A percentile compares a stretch with the other conserved stretches of the same genome.
Evolutionary conservation across 169 alveolate genomes (phyloP).

Genomic region (Cryptosporidium viatorum): DNA sequence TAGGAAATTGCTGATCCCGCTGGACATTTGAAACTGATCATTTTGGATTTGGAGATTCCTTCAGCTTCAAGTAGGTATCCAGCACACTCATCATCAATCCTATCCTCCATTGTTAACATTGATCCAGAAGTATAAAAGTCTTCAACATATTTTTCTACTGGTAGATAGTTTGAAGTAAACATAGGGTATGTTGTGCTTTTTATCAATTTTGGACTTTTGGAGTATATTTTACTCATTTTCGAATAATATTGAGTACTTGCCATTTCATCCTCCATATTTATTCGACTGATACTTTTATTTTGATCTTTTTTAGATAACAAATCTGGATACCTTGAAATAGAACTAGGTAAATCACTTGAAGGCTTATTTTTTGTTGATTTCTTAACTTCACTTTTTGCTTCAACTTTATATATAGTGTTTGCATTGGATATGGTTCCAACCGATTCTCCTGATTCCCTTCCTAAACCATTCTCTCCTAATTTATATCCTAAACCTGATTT

Average conservation of each 20-base stretch:
- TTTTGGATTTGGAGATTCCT: background rate
- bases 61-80: constrained; percentile 51
- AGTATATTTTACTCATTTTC: constrained; percentile 25
- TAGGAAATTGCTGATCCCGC: constrained; percentile 45
- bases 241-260: constrained; percentile 46
- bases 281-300: background rate
- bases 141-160: constrained; percentile 4
- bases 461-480: background rate
- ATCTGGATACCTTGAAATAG: constrained; percentile 26
- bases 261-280: constrained; percentile 33
- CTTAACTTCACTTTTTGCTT: background rate
- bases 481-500: background rate
- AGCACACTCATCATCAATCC: constrained; percentile 46
- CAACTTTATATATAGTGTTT: no score
- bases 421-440: background rate
- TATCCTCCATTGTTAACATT: constrained; percentile 41
- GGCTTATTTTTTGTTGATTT: background rate
- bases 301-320: background rate
- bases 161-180: constrained; percentile 8
- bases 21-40: constrained; percentile 64
- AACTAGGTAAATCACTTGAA: constrained; percentile 7
- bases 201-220: constrained; percentile 10
- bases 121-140: constrained; percentile 36
- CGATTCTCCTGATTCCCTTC: background rate
- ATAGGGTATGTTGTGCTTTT: constrained; percentile 3